phyloP scores from a whole-genome alignment of 371 early-diverging fungal species.

The Synchytrium microbalum region DNA sequence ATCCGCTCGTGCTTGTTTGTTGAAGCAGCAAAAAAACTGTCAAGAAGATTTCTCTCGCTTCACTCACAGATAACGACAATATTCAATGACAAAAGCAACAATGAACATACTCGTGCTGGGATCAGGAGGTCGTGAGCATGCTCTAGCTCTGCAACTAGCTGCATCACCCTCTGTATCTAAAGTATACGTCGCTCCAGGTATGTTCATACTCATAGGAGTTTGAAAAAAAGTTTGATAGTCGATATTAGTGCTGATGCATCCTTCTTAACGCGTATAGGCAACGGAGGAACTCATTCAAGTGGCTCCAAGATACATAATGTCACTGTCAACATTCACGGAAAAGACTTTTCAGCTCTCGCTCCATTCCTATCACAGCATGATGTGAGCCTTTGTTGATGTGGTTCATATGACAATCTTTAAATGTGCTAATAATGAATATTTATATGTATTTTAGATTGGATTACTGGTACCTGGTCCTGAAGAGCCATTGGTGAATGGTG shows the following conservation, averaged over 20 bases:
- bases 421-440: no score
- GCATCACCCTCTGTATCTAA: constrained; percentile 65
- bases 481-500: constrained; percentile 91
- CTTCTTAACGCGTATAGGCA: constrained; percentile 49
- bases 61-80: no score
- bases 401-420: no score
- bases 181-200: constrained; percentile 90
- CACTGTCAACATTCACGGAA: constrained; percentile 27
- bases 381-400: no score
- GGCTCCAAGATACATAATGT: constrained; percentile 72
- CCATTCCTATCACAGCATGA: neutral
- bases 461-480: constrained; percentile 94
- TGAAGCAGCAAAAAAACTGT: no score
- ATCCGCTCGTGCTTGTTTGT: no score
- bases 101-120: constrained; percentile 81
- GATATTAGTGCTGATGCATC: constrained; percentile 1
- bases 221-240: neutral
- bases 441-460: constrained; percentile 51
- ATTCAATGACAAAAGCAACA: neutral
- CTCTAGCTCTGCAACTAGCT: constrained; percentile 85
- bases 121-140: constrained; percentile 94
- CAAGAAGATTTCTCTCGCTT: no score
- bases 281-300: constrained; percentile 80
- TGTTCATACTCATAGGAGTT: constrained; percentile 6
- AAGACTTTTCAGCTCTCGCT: neutral